These are phyloP conservation scores for Lonicera japonica DNA, from an alignment of 129 eudicot genomes.

Conservation along the genomic window DNA sequence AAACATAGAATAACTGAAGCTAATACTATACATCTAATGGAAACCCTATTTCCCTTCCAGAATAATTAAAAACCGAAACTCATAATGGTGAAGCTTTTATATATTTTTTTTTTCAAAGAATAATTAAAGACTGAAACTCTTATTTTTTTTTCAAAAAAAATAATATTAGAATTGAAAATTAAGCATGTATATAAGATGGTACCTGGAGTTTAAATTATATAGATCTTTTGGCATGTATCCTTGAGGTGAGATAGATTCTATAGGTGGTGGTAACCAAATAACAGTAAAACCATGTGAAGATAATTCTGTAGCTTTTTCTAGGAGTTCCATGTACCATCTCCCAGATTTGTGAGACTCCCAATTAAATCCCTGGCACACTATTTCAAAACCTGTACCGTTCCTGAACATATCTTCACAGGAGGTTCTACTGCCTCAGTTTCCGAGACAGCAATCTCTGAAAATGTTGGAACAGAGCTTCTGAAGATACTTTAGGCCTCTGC, in stretches of 20 bases:
- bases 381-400: slow-evolving; percentile 89
- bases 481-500: slow-evolving; percentile 95
- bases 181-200: background rate
- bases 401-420: slow-evolving; percentile 48
- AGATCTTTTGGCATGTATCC: slow-evolving; percentile 97
- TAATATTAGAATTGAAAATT: too few relatives aligned
- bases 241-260: slow-evolving; percentile 91
- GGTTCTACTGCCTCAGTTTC: slow-evolving; percentile 39
- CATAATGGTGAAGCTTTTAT: too few relatives aligned
- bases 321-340: slow-evolving; percentile 80
- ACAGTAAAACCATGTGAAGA: slow-evolving; percentile 75
- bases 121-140: background rate
- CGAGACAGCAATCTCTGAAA: slow-evolving; percentile 24
- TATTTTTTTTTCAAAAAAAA: too few relatives aligned
- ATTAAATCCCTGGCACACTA: slow-evolving; percentile 85
- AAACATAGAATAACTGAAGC: slow-evolving; percentile 8
- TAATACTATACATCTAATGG: too few relatives aligned
- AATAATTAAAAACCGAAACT: too few relatives aligned
- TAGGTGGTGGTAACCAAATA: slow-evolving; percentile 96
- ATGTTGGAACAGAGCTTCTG: slow-evolving; percentile 51
- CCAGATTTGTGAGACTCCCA: slow-evolving; percentile 97
- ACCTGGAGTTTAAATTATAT: slow-evolving; percentile 89
- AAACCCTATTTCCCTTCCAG: too few relatives aligned
- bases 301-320: slow-evolving; percentile 56
- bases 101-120: background rate